Conservation (phyloP, 345 rosid species). For the Gossypium stocksii region DNA sequence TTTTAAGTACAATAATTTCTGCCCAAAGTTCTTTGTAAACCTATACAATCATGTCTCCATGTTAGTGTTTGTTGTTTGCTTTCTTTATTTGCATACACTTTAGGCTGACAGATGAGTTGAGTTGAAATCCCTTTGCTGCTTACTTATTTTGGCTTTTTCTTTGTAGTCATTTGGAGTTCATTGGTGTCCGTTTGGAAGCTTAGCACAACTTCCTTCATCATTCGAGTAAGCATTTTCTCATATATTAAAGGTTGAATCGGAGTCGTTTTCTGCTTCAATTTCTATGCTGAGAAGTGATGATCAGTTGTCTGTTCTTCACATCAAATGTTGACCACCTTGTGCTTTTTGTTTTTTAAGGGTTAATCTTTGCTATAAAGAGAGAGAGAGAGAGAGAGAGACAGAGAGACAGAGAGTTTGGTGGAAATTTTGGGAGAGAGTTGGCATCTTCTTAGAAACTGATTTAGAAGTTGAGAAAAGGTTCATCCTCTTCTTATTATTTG, state of each 20-base stretch:
- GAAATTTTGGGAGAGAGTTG: neutral
- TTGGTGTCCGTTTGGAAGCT: conserved; percentile 90
- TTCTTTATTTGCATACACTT: neutral
- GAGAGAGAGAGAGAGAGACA: neutral
- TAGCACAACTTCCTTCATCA: conserved; percentile 64
- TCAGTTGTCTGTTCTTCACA: conserved; percentile 4
- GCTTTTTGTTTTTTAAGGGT: neutral
- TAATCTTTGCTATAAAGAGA: neutral
- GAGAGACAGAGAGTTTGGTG: neutral
- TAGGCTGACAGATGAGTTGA: neutral
- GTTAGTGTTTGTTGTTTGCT: neutral
- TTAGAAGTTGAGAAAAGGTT: neutral
- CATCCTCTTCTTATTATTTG: neutral
- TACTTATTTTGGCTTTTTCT: conserved; percentile 17
- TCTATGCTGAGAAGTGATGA: conserved; percentile 6
- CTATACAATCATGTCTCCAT: neutral
- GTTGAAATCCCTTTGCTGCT: conserved; percentile 5
- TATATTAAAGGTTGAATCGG: conserved; percentile 3
- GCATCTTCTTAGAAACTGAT: neutral
- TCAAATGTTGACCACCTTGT: neutral
- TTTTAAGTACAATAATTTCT: too few relatives aligned
- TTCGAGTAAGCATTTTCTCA: conserved; percentile 55
- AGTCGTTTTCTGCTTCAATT: conserved; percentile 16
- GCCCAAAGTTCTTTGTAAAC: neutral
- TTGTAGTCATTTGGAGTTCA: conserved; percentile 92